Evolutionary conservation across 805 yeast species (phyloP).

Genomic region (Wilhelminamyces savonicus): DNA sequence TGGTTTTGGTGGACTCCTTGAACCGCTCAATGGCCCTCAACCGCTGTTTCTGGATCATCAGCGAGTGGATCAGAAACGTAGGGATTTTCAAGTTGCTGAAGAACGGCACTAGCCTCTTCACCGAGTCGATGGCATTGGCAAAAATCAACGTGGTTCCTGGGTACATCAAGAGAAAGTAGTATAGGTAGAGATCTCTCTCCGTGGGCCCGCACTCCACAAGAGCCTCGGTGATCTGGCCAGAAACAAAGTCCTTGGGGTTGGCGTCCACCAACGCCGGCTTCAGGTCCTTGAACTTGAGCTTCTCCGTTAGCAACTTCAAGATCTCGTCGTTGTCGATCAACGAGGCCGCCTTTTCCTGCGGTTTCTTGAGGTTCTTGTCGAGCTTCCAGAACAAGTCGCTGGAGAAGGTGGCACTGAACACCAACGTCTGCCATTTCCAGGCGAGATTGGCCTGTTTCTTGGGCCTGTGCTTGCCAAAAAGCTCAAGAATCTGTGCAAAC

Average conservation of each 20-base stretch:
- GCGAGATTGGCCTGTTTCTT: slow-evolving; percentile 21
- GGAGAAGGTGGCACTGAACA: slow-evolving; percentile 94
- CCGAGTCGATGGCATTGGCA: slow-evolving; percentile 93
- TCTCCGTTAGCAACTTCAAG: slow-evolving; percentile 55
- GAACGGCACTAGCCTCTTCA: slow-evolving; percentile 75
- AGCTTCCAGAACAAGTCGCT: slow-evolving; percentile 75
- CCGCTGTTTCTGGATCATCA: slow-evolving; percentile 93
- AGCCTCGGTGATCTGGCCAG: slow-evolving; percentile 73
- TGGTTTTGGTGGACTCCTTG: slow-evolving; percentile 42
- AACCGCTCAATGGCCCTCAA: slow-evolving; percentile 79
- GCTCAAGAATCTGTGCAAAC: slow-evolving; percentile 70
- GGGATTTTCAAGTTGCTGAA: slow-evolving; percentile 65
- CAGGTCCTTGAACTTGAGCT: slow-evolving; percentile 63
- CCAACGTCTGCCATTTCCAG: slow-evolving; percentile 73
- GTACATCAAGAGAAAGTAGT: slow-evolving; percentile 78
- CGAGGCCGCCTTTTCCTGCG: slow-evolving; percentile 17
- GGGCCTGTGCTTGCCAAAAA: slow-evolving; percentile 48
- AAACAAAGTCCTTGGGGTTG: slow-evolving; percentile 77
- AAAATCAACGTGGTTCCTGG: slow-evolving; percentile 89
- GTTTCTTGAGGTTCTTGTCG: slow-evolving; percentile 26
- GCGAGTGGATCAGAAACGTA: slow-evolving; percentile 78
- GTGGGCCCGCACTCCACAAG: slow-evolving; percentile 85
- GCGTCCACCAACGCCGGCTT: slow-evolving; percentile 73
- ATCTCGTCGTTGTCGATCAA: slow-evolving; percentile 52
- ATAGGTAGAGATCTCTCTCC: slow-evolving; percentile 85